Evolutionary conservation across 495 filamentous ascomycete species (phyloP).

Genomic region (Letharia columbiana): DNA sequence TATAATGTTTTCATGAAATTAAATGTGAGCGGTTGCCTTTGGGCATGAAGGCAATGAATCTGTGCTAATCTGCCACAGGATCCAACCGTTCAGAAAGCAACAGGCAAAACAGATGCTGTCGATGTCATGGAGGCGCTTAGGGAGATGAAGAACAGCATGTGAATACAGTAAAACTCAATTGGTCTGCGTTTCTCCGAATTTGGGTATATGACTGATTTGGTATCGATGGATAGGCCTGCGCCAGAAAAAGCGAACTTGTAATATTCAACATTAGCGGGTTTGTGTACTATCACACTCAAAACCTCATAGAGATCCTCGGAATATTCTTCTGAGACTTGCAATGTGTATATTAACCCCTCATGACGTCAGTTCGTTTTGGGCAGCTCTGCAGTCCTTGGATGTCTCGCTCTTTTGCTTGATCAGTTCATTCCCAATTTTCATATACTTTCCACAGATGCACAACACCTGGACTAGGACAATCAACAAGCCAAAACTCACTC

Average conservation of each 20-base stretch:
- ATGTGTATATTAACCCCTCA: slow-evolving; percentile 13
- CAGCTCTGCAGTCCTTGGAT: not conserved
- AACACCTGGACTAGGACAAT: not conserved
- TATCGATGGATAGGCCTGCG: not conserved
- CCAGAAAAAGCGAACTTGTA: slow-evolving; percentile 6
- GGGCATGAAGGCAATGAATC: not conserved
- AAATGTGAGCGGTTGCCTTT: slow-evolving; percentile 47
- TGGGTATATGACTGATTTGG: not conserved
- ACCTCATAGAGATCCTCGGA: not conserved
- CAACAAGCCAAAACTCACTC: not conserved
- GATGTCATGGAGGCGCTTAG: slow-evolving; percentile 80
- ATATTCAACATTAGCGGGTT: not conserved
- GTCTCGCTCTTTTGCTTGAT: not conserved
- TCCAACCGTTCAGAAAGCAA: slow-evolving; percentile 72
- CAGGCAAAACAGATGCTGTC: slow-evolving; percentile 71
- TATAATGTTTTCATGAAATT: slow-evolving; percentile 97
- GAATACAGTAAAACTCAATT: slow-evolving; percentile 18
- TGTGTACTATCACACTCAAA: not conserved
- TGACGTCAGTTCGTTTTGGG: slow-evolving; percentile 17
- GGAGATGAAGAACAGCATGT: slow-evolving; percentile 83
- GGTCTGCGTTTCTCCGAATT: not conserved
- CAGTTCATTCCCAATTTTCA: not conserved
- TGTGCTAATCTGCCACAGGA: slow-evolving; percentile 45
- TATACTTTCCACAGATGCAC: not conserved
- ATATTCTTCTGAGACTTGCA: not conserved